phyloP scores from a whole-genome alignment of 129 eudicot genomes.

The Logfia minima region DNA sequence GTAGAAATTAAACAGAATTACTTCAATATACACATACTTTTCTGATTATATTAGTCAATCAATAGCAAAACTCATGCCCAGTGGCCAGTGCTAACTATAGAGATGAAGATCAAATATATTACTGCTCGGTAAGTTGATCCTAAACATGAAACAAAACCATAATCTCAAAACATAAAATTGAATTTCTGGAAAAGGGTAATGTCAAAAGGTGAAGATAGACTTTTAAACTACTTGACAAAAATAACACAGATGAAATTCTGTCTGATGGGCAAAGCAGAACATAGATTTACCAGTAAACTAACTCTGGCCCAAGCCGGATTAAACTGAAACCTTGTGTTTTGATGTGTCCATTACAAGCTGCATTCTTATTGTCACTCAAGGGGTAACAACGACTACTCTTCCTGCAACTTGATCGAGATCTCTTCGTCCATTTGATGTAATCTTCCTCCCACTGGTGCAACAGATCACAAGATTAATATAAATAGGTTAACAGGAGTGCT shows the following conservation, averaged over 20 bases:
- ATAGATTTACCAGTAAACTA: constrained; percentile 21
- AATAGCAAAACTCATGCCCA: not conserved
- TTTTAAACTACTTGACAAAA: constrained; percentile 15
- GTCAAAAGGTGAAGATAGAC: constrained; percentile 19
- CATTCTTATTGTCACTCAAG: constrained; percentile 23
- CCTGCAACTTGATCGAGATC: constrained; percentile 64
- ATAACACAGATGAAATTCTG: constrained; percentile 24
- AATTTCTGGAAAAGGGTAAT: not conserved
- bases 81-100: not conserved
- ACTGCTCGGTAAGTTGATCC: not conserved
- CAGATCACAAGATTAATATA: not conserved
- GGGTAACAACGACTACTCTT: constrained; percentile 45
- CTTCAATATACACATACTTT: not conserved
- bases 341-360: constrained; percentile 18
- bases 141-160: not conserved
- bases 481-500: not conserved
- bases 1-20: not conserved
- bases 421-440: constrained; percentile 49
- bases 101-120: not conserved
- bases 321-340: constrained; percentile 14
- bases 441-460: constrained; percentile 42
- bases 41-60: not conserved
- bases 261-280: constrained; percentile 28
- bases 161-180: constrained; percentile 21
- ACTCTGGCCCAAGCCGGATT: not conserved